Conservation (phyloP, 2,329 filamentous ascomycete species). For the Scedosporium aurantiacum region DNA sequence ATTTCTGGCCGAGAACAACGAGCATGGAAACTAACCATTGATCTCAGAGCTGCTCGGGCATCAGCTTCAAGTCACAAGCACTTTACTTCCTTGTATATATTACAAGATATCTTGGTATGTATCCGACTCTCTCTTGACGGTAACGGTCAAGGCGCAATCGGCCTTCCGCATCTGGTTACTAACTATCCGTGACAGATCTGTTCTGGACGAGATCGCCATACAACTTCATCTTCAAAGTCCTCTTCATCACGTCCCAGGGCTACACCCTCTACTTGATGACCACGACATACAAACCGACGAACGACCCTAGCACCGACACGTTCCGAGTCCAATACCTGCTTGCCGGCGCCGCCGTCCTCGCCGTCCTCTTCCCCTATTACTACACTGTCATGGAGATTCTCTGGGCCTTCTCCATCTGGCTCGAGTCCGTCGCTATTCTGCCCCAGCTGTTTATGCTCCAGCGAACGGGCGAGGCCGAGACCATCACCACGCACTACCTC, state of each 20-base stretch:
- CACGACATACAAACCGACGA: constrained; percentile 92
- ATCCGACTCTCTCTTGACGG: not conserved
- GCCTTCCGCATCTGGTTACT: not conserved
- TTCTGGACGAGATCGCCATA: constrained; percentile 78
- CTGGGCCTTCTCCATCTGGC: constrained; percentile 98
- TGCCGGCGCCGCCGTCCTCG: constrained; percentile 66
- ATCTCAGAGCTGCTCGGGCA: constrained; percentile 78
- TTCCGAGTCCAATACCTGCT: constrained; percentile 95
- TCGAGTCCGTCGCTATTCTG: constrained; percentile 91
- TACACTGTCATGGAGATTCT: constrained; percentile 78
- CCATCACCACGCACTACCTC: constrained; percentile 97
- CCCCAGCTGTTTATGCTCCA: constrained; percentile 98
- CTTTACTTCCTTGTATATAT: constrained; percentile 91
- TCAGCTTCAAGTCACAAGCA: constrained; percentile 97
- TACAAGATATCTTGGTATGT: constrained; percentile 75
- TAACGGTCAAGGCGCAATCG: constrained; percentile 7
- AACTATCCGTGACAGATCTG: constrained; percentile 47
- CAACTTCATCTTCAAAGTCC: constrained; percentile 90
- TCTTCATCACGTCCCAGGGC: constrained; percentile 80
- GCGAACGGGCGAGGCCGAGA: constrained; percentile 93
- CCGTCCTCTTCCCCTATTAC: constrained; percentile 71
- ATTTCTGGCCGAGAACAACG: not conserved
- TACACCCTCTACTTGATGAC: constrained; percentile 99
- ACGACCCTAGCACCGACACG: constrained; percentile 93
- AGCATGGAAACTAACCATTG: not conserved